A percentile compares a stretch with the other conserved stretches of the same genome.
These are phyloP conservation scores for Monilinia laxa DNA, from an alignment of 2,329 filamentous ascomycete genomes.

Conservation along the genomic window DNA sequence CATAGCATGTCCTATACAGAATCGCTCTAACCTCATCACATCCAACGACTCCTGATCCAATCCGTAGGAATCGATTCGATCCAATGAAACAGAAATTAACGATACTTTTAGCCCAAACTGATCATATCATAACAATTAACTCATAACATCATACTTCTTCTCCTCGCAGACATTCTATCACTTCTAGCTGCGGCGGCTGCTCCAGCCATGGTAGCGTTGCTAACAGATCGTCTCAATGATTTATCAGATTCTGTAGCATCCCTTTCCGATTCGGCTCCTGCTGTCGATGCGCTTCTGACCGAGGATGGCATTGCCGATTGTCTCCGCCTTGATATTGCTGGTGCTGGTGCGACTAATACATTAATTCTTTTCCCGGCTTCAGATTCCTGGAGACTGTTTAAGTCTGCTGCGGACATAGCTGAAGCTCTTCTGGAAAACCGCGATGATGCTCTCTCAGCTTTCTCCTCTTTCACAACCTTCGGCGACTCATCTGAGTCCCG, in stretches of 20 bases:
- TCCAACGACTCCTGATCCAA: slow-evolving; percentile 13
- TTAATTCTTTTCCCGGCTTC: slow-evolving; percentile 35
- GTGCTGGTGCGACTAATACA: slow-evolving; percentile 31
- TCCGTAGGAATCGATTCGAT: slow-evolving; percentile 1
- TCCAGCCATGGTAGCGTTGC: slow-evolving; percentile 27
- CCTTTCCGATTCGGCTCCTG: slow-evolving; percentile 24
- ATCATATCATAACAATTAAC: slow-evolving; percentile 26
- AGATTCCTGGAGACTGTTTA: slow-evolving; percentile 26
- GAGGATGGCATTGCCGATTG: slow-evolving; percentile 35
- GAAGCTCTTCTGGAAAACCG: slow-evolving; percentile 35
- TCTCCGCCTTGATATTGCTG: slow-evolving; percentile 34
- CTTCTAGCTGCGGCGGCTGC: slow-evolving; percentile 30
- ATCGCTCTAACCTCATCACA: slow-evolving; percentile 14
- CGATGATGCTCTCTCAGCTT: slow-evolving; percentile 28
- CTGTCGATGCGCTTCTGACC: slow-evolving; percentile 27
- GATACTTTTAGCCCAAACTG: slow-evolving; percentile 14
- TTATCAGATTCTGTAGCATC: slow-evolving; percentile 28
- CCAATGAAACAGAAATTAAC: slow-evolving; percentile 18
- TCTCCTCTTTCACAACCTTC: slow-evolving; percentile 13
- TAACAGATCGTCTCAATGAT: slow-evolving; percentile 29
- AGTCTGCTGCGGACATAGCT: slow-evolving; percentile 24
- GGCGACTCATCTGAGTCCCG: slow-evolving; percentile 25
- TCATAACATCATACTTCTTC: slow-evolving; percentile 43
- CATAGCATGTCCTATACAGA: slow-evolving; percentile 11
- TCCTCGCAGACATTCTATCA: slow-evolving; percentile 37